Percentiles rank a stretch among this genome's conserved stretches.
Conservation (phyloP, 495 filamentous ascomycete species). For the Podospora australis region DNA sequence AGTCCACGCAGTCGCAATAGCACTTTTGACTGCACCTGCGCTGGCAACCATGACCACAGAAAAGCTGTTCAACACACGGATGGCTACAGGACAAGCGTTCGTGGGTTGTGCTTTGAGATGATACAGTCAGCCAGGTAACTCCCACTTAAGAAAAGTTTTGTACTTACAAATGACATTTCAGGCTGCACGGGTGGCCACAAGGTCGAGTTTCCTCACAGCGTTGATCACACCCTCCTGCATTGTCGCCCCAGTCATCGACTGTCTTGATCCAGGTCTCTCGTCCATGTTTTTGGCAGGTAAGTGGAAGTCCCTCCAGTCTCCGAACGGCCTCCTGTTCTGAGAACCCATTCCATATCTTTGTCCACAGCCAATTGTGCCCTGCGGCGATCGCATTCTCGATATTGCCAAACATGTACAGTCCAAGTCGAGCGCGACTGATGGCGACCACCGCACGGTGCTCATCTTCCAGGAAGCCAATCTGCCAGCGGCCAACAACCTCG, state of each 20-base stretch:
- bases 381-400: slow-evolving; percentile 47
- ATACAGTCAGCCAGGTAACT: too few relatives aligned
- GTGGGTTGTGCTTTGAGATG: slow-evolving; percentile 59
- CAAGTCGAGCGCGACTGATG: slow-evolving; percentile 75
- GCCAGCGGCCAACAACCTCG: slow-evolving; percentile 9
- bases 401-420: slow-evolving; percentile 87
- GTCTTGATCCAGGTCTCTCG: slow-evolving; percentile 31
- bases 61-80: slow-evolving; percentile 50
- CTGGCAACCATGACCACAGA: slow-evolving; percentile 58
- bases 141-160: too few relatives aligned
- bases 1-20: slow-evolving; percentile 26
- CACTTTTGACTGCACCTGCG: slow-evolving; percentile 35
- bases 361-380: slow-evolving; percentile 39
- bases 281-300: slow-evolving; percentile 37
- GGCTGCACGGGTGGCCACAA: slow-evolving; percentile 39
- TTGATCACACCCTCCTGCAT: slow-evolving; percentile 52
- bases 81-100: slow-evolving; percentile 56
- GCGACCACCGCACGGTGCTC: slow-evolving; percentile 83
- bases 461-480: slow-evolving; percentile 66
- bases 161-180: slow-evolving; percentile 41
- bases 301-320: slow-evolving; percentile 23
- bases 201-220: slow-evolving; percentile 39
- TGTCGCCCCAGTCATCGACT: slow-evolving; percentile 47
- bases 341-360: slow-evolving; percentile 29
- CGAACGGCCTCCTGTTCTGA: slow-evolving; percentile 18